Base-by-base conservation (phyloP, 441 rosid genomes). In the Sinapis alba region DNA sequence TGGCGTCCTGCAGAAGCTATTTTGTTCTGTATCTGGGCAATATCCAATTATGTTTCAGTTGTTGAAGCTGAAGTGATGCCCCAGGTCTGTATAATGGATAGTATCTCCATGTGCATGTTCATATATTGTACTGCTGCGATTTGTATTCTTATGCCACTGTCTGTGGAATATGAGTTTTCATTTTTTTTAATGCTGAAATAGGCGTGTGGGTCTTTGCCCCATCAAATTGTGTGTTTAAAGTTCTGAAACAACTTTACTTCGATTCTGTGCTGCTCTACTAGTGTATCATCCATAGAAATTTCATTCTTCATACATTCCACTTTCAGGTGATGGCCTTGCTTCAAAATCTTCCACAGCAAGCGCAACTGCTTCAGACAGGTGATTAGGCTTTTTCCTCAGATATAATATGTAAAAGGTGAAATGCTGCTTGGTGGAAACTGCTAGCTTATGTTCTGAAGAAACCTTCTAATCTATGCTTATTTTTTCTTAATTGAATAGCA, bases 1-100 rank as follows among this genome's bases (percentile, higher is more conserved):
- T 93, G 99, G 97, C 97, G 87, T 81, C 96, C 93, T 7, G 96
- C 97, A 73, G 99, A 96, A 89, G 99, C 99, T 87, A 91, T 94
- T 72, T 84, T 96, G 82, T 96, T 91, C 84, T 96, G 99, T 83
- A 90, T 96, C 75, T 86, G 94, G 78, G 97, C 97, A 69, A 86
- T 93, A 85, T 92, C 99, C 62, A 87, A 78, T 72, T 90, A 91
- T 76, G 99, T 96, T 62, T 90, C 99, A 56, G 82, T 72, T 62
- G 82, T 71, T 77, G 99, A 96, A 86, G 85, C 84, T 68, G 97
- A 92, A 80, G 93, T 90, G 65, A 88, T 96, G 99, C 98, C 99
- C 65, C 92, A 85, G 97, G 99, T 95, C 78, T 62, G 79, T 62
- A 65, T 41, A 53, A 67, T 61, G 3, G 69, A 72, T 20, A 72